phyloP scores from a whole-genome alignment of 2,329 filamentous ascomycete species.

The Fusarium denticulatum region DNA sequence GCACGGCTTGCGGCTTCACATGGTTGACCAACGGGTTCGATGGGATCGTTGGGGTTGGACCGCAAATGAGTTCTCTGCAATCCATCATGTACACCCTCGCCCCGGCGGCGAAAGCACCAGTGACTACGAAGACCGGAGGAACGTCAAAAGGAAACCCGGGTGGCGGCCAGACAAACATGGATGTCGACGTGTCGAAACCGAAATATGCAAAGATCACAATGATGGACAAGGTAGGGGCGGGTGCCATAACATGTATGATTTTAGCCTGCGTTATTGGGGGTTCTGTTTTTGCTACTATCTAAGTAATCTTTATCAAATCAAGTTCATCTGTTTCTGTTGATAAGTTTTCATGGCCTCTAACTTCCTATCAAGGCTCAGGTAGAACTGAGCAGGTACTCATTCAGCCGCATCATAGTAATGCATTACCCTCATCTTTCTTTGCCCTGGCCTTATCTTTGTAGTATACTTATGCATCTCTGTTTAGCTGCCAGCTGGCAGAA shows the following conservation, averaged over 20 bases:
- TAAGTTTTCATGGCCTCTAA: neutral
- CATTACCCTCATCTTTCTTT: neutral
- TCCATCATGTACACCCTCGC: constrained; percentile 70
- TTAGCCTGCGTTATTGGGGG: constrained; percentile 60
- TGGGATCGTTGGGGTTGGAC: constrained; percentile 69
- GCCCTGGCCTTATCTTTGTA: accelerated
- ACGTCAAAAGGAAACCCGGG: constrained; percentile 63
- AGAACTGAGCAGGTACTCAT: neutral
- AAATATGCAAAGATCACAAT: constrained; percentile 51
- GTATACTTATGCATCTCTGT: neutral
- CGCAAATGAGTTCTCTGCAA: constrained; percentile 75
- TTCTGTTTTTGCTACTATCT: neutral
- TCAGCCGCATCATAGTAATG: neutral
- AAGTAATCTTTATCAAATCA: neutral
- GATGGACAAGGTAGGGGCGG: constrained; percentile 63
- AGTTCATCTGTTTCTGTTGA: neutral
- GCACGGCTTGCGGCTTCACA: constrained; percentile 73
- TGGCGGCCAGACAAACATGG: constrained; percentile 52
- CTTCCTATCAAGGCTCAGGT: neutral
- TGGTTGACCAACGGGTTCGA: constrained; percentile 70
- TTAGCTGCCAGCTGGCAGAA: neutral
- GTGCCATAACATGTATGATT: constrained; percentile 63
- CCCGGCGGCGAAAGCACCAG: constrained; percentile 52
- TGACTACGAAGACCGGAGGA: constrained; percentile 66
- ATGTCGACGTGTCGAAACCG: constrained; percentile 41